Base-by-base conservation (phyloP, 2,329 filamentous ascomycete species). In the Fusarium brevicatenulatum region DNA sequence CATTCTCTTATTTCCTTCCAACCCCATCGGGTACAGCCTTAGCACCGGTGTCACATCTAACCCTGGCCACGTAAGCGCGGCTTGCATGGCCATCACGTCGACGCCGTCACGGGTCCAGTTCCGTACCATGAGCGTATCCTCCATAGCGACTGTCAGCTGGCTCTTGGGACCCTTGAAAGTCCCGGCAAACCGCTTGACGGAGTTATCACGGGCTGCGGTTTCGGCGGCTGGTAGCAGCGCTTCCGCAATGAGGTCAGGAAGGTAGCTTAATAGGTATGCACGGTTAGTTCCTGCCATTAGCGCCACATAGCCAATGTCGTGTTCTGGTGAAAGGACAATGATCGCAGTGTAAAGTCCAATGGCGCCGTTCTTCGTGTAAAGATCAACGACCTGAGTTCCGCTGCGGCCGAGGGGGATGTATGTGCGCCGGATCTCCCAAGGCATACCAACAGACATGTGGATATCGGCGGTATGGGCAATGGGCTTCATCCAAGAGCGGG, bases 361-460 rank as follows among this genome's bases (percentile, higher is more conserved):
- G 2, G 40, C 65, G 0, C 66, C 66, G 18, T 69, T 69, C 40
- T 69, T 69, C 1, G 65, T 54, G 30, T 69, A 69, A 2, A 69
- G 37, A 19, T 69, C 66, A 0, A 53, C 25, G 11, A 55, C 25
- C 5, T 60, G n/a, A 8, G 28, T 13, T 13, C 52, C 53, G 9
- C 7, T 37, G 11, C 25, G n/a, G 1, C 57, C 32, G 18, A 68
- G 23, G 2, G 65, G 62, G 3, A 59, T 5, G 5, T 23, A 9
- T 3, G n/a, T 68, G 6, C 66, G 66, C 2, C 57, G 40, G 1
- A 69, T 69, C 47, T 69, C 66, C 66, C 66, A 69, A 7, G 66
- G 65, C 66, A 69, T 69, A 3, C 66, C 66, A 7, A 69, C 36
- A 0, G 66, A 64, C 28, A 69, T 37, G 11, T n/a, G 16, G 7